phyloP scores from a whole-genome alignment of 2,329 filamentous ascomycete species.

The Rosellinia necatrix region DNA sequence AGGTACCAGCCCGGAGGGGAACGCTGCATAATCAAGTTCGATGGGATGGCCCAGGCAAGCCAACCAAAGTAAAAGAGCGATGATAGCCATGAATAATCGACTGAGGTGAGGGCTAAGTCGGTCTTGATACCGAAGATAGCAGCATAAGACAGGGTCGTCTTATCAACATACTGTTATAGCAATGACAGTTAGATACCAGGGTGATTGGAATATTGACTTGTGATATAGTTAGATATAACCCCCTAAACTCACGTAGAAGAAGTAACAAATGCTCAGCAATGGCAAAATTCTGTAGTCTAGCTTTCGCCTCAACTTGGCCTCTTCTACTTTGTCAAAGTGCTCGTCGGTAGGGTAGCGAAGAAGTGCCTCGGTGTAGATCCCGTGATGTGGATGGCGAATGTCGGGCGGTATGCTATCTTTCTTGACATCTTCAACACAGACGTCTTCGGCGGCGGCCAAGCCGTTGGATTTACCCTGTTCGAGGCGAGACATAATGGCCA shows the following conservation, averaged over 20 bases:
- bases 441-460: background rate
- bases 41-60: slow-evolving; percentile 49
- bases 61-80: slow-evolving; percentile 42
- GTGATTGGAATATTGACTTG: too few species aligned
- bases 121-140: slow-evolving; percentile 34
- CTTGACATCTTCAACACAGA: slow-evolving; percentile 2
- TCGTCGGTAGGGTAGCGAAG: slow-evolving; percentile 12
- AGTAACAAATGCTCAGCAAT: slow-evolving; percentile 5
- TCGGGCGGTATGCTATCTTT: background rate
- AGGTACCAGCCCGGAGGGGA: slow-evolving; percentile 44
- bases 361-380: slow-evolving; percentile 5
- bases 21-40: slow-evolving; percentile 41
- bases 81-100: slow-evolving; percentile 35
- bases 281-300: slow-evolving; percentile 8
- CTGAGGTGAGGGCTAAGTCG: slow-evolving; percentile 30
- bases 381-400: slow-evolving; percentile 7
- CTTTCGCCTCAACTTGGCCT: slow-evolving; percentile 8
- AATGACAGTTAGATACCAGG: too few species aligned
- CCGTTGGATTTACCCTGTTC: too few species aligned
- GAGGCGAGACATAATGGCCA: too few species aligned
- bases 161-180: slow-evolving; percentile 39
- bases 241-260: slow-evolving; percentile 5
- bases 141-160: slow-evolving; percentile 36
- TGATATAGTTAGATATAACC: too few species aligned
- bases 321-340: background rate